phyloP scores from a whole-genome alignment of 257 asterid species.

The Perilla frutescens region DNA sequence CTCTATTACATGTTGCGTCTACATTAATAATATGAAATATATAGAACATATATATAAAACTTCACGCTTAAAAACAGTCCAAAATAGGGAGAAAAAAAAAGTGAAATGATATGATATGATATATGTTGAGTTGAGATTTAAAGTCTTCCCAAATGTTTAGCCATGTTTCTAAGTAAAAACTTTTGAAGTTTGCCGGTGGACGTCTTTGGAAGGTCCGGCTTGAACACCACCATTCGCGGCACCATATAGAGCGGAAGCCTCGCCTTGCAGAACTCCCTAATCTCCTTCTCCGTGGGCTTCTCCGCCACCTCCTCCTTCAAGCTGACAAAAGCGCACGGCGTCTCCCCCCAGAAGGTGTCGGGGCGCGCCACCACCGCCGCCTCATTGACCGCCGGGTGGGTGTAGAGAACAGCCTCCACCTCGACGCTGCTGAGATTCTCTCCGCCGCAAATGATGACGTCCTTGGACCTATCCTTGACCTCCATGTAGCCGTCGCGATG shows the following conservation, averaged over 20 bases:
- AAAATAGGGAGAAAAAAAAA: too few relatives aligned
- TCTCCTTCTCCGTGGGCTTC: constrained; percentile 49
- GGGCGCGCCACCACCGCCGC: constrained; percentile 67
- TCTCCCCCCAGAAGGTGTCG: constrained; percentile 59
- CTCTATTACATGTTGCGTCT: too few relatives aligned
- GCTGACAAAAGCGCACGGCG: constrained; percentile 58
- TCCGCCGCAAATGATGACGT: constrained; percentile 58
- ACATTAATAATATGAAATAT: too few relatives aligned
- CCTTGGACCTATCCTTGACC: constrained; percentile 54
- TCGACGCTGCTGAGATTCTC: constrained; percentile 66
- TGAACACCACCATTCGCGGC: constrained; percentile 53
- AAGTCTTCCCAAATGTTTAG: constrained; percentile 30
- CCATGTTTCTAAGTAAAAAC: constrained; percentile 48
- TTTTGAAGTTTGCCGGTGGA: constrained; percentile 62
- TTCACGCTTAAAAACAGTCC: too few relatives aligned
- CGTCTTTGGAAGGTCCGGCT: constrained; percentile 56
- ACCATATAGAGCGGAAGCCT: constrained; percentile 61
- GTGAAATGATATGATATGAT: too few relatives aligned
- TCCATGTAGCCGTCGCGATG: constrained; percentile 60
- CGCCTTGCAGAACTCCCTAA: constrained; percentile 50
- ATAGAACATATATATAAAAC: too few relatives aligned
- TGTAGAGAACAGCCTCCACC: constrained; percentile 54
- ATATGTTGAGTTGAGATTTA: not conserved
- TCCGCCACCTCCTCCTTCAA: constrained; percentile 35
- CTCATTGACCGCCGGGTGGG: constrained; percentile 54